Evolutionary conservation across 345 rosid species (phyloP), one percentile per base, ranked within the genome.

Genomic region (Gossypium rotundifolium): DNA sequence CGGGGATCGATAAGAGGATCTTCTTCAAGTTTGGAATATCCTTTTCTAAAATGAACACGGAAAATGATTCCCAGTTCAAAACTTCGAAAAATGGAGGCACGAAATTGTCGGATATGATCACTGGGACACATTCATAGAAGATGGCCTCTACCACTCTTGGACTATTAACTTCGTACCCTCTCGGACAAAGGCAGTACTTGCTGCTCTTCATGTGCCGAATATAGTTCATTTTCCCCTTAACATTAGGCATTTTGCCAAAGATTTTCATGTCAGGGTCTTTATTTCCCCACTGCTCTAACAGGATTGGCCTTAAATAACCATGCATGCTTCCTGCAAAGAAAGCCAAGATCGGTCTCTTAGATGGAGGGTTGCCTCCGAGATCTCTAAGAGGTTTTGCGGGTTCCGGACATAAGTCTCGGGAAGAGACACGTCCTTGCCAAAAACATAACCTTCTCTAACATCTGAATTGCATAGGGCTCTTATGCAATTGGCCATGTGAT

Each of bases 321-420:
- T 94, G 98, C 98, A 94, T 87, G 53, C 76, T 82, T 6, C 97
- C 98, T 2, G 98, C 98, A 73, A 88, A 94, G 88, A 94, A 94
- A 51, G 97, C 97, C 20, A 92, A 85, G 73, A 83, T 87, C 33
- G 87, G 66, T 80, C 97, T 90, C 73, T 85, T 69, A 20, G 97
- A 90, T 55, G 87, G 53, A 64, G 86, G 89, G 55, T 86, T 84
- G 25, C 98, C 98, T 73, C 98, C 97, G 60, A 88, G 76, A 73
- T 82, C 89, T 67, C 86, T 77, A 3, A 87, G 87, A 18, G 89
- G 94, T 69, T 81, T 86, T 84, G 83, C 0, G 91, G 86, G 46
- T 75, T 53, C 45, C 81, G 91, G 48, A 94, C 89, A 25, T 72
- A 80, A 12, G 98, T 94, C 86, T 94, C 97, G 0, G 98, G 98